Evolutionary conservation across 441 rosid species (phyloP).

Genomic region (Populus hybrid): DNA sequence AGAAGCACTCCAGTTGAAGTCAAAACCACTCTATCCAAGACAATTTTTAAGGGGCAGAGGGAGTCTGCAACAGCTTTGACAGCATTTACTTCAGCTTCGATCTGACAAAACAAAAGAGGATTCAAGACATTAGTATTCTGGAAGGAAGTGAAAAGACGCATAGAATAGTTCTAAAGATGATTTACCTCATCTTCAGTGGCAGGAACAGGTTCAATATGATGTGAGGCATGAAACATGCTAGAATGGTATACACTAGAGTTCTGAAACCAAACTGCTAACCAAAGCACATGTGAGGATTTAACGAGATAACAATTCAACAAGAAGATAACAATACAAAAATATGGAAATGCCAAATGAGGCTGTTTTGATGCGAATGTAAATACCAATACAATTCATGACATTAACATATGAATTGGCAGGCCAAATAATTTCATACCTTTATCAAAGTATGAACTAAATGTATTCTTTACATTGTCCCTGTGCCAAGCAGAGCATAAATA

Average conservation of each 20-base stretch:
- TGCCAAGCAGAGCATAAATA: conserved; percentile 16
- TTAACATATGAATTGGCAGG: conserved; percentile 6
- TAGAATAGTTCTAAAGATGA: background rate
- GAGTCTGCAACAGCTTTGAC: conserved; percentile 32
- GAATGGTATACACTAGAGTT: conserved; percentile 68
- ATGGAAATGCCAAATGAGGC: background rate
- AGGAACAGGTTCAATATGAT: conserved; percentile 66
- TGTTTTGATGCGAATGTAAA: background rate
- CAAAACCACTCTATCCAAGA: conserved; percentile 78
- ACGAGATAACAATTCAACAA: background rate
- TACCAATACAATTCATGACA: background rate
- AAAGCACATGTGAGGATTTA: conserved; percentile 29
- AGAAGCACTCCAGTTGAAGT: conserved; percentile 95
- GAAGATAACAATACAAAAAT: background rate
- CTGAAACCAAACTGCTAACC: conserved; percentile 72
- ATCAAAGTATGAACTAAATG: conserved; percentile 52
- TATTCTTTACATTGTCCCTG: conserved; percentile 59
- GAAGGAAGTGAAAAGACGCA: conserved; percentile 3
- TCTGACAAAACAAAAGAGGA: conserved; percentile 35
- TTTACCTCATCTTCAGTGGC: conserved; percentile 60
- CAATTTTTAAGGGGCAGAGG: background rate
- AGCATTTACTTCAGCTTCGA: background rate
- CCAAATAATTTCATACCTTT: conserved; percentile 41
- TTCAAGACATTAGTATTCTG: conserved; percentile 10
- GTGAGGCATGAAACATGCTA: conserved; percentile 78